These are phyloP conservation scores for Eucalyptus shirleyi DNA, from an alignment of 345 rosid genomes.

Conservation along the genomic window DNA sequence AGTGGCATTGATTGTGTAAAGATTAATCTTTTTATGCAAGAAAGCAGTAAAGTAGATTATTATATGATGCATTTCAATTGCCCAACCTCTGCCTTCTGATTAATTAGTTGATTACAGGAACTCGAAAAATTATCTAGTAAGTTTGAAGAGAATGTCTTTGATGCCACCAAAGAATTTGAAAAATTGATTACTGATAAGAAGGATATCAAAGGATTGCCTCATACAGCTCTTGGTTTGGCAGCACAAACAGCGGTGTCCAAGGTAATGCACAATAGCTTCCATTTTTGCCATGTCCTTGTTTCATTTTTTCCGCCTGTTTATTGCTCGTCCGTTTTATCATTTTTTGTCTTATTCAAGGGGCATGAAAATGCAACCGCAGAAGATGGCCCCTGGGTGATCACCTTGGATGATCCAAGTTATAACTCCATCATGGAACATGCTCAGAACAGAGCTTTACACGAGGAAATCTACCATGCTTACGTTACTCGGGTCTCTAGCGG, in stretches of 20 bases:
- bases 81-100: neutral
- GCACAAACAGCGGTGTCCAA: neutral
- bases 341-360: slow-evolving; percentile 34
- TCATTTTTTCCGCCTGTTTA: neutral
- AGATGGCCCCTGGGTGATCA: slow-evolving; percentile 32
- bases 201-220: neutral
- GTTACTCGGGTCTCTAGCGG: slow-evolving; percentile 57
- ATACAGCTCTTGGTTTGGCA: neutral
- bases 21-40: neutral
- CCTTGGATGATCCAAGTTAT: slow-evolving; percentile 59
- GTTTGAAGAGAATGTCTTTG: slow-evolving; percentile 7
- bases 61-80: neutral
- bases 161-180: neutral
- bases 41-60: neutral
- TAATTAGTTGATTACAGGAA: slow-evolving; percentile 28
- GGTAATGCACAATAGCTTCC: slow-evolving; percentile 10
- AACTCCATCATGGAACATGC: slow-evolving; percentile 78
- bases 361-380: slow-evolving; percentile 73
- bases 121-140: slow-evolving; percentile 62
- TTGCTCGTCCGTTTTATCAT: neutral
- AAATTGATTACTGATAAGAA: slow-evolving; percentile 33
- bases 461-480: slow-evolving; percentile 66
- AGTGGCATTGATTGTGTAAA: neutral
- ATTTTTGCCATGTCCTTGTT: neutral
- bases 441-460: slow-evolving; percentile 56